These are phyloP conservation scores for Podila horticola DNA, from an alignment of 192 early-diverging fungal species.

Conservation along the genomic window DNA sequence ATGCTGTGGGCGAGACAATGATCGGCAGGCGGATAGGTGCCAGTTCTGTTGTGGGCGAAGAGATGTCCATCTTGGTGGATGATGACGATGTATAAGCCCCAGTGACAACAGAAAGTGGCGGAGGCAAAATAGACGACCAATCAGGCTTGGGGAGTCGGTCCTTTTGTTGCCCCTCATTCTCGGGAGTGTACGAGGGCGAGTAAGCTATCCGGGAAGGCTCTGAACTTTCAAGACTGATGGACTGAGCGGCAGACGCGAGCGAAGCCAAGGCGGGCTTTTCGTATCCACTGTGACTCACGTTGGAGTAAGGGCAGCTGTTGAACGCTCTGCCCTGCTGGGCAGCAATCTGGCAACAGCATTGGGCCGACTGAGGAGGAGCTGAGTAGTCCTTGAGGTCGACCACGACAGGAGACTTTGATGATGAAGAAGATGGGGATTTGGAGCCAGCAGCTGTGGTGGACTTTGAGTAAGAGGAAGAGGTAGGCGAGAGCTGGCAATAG, in stretches of 20 bases:
- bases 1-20: conserved; percentile 1
- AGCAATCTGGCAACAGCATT: conserved; percentile 50
- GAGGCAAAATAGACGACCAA: neutral
- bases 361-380: neutral
- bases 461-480: neutral
- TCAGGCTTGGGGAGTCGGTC: neutral
- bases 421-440: conserved; percentile 8
- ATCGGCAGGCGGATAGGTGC: conserved; percentile 21
- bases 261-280: conserved; percentile 4
- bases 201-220: conserved; percentile 37
- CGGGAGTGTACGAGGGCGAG: conserved; percentile 37
- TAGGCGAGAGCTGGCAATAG: conserved; percentile 24
- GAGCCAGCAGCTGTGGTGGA: neutral
- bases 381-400: neutral
- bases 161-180: neutral
- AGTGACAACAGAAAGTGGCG: neutral
- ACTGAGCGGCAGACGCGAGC: neutral
- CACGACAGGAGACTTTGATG: neutral
- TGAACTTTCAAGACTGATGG: neutral
- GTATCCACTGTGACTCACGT: conserved; percentile 37
- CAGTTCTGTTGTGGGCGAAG: conserved; percentile 21
- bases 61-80: conserved; percentile 23
- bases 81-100: neutral
- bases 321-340: conserved; percentile 40
- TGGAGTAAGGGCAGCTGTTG: conserved; percentile 37